These are phyloP conservation scores for Verticillium nonalfalfae DNA, from an alignment of 2,329 filamentous ascomycete species.

Conservation along the genomic window DNA sequence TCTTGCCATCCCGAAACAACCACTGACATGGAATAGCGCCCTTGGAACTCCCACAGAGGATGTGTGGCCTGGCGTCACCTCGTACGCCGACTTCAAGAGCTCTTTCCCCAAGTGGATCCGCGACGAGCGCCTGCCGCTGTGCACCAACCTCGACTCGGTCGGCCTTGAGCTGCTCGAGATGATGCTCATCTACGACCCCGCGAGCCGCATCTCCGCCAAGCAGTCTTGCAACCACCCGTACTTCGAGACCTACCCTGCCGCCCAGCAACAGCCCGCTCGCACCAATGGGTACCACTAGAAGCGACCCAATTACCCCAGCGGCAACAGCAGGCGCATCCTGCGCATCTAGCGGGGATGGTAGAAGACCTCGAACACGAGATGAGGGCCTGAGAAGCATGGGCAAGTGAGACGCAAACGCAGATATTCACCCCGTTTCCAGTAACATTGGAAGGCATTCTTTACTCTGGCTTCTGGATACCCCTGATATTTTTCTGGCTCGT, in stretches of 20 bases:
- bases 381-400: not conserved
- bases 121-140: slow-evolving; percentile 58
- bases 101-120: slow-evolving; percentile 89
- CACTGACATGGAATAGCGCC: slow-evolving; percentile 37
- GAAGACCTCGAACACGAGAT: not conserved
- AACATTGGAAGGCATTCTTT: not conserved
- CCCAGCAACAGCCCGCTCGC: slow-evolving; percentile 8
- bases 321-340: slow-evolving; percentile 12
- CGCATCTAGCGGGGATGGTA: not conserved
- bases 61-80: slow-evolving; percentile 87
- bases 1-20: not conserved
- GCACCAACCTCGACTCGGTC: slow-evolving; percentile 65
- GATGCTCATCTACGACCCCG: slow-evolving; percentile 83
- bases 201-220: slow-evolving; percentile 82
- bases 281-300: slow-evolving; percentile 13
- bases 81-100: slow-evolving; percentile 87
- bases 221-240: slow-evolving; percentile 80
- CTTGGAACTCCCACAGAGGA: slow-evolving; percentile 79
- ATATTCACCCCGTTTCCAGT: not conserved
- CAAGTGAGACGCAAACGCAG: not conserved
- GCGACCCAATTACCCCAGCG: slow-evolving; percentile 12
- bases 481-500: not conserved
- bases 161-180: slow-evolving; percentile 62
- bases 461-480: not conserved
- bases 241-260: slow-evolving; percentile 46